A percentile compares a stretch with the other conserved stretches of the same genome.
phyloP scores from a whole-genome alignment of 139 green algal genomes.

The Chlamydomonas schloesseri region DNA sequence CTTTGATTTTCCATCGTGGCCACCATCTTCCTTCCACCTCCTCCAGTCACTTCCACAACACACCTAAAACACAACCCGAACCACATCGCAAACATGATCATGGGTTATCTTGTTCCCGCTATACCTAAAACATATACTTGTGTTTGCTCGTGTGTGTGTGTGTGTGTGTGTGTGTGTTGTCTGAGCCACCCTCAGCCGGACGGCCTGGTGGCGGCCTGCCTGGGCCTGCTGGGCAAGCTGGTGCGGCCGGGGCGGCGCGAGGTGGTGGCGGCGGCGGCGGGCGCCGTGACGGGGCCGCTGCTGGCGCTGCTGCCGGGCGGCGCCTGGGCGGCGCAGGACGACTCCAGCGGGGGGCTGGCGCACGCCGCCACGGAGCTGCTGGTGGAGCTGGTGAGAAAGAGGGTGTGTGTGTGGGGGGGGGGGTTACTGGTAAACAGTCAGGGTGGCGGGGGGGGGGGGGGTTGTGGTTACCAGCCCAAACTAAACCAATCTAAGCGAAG shows the following conservation, averaged over 20 bases:
- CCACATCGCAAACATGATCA: too few species aligned
- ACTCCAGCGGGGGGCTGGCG: neutral
- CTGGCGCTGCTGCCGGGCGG: slow-evolving; percentile 20
- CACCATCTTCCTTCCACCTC: too few species aligned
- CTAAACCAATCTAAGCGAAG: too few species aligned
- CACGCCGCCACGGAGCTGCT: slow-evolving; percentile 30
- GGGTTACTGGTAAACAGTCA: neutral
- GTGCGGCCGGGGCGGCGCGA: neutral
- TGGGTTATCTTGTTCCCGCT: too few species aligned
- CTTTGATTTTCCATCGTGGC: too few species aligned
- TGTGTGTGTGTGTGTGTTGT: too few species aligned
- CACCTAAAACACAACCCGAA: too few species aligned
- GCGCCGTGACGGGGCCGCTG: neutral
- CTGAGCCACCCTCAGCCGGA: neutral
- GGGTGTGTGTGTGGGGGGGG: neutral
- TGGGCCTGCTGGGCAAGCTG: slow-evolving; percentile 44
- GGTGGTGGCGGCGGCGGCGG: slow-evolving; percentile 25
- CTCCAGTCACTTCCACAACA: too few species aligned
- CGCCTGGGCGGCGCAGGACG: neutral
- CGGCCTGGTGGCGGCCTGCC: slow-evolving; percentile 45
- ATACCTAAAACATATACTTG: too few species aligned
- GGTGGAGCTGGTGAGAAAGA: slow-evolving; percentile 31
- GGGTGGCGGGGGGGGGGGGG: neutral
- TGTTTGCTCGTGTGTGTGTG: too few species aligned
- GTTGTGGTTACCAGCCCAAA: too few species aligned